Conservation (phyloP, 768 basidiomycete genomes). For the Russula olivacea region DNA sequence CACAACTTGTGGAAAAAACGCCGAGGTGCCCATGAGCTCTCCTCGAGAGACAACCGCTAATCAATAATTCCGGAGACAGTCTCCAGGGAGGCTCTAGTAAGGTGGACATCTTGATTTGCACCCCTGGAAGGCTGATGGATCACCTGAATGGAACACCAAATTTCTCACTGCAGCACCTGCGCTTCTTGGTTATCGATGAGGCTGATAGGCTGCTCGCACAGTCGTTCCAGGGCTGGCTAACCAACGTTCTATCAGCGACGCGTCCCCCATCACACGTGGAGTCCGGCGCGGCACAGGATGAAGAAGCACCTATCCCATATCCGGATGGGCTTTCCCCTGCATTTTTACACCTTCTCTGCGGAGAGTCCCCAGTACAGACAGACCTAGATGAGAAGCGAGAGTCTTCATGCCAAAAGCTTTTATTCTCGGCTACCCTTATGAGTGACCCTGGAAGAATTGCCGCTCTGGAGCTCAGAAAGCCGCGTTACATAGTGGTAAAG, state of each 20-base stretch:
- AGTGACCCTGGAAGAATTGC: conserved; percentile 91
- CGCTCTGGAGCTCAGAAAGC: conserved; percentile 66
- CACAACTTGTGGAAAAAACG: conserved; percentile 61
- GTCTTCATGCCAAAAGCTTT: conserved; percentile 82
- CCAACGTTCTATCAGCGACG: conserved; percentile 73
- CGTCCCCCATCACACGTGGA: conserved; percentile 31
- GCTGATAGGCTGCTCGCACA: conserved; percentile 94
- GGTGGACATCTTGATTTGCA: conserved; percentile 91
- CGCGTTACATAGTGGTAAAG: conserved; percentile 86
- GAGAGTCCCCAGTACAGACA: conserved; percentile 38
- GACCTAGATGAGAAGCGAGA: conserved; percentile 53
- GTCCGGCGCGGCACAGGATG: background rate
- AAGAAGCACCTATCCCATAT: conserved; percentile 23
- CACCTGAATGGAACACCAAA: conserved; percentile 84
- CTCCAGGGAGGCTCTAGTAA: conserved; percentile 82
- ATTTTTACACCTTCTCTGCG: conserved; percentile 41
- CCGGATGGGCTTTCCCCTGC: conserved; percentile 61
- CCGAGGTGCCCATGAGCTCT: conserved; percentile 38
- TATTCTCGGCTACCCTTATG: conserved; percentile 95
- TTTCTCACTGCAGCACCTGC: conserved; percentile 88
- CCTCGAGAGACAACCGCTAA: background rate
- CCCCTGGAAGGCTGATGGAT: conserved; percentile 92
- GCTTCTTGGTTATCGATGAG: conserved; percentile 97
- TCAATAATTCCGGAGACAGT: conserved; percentile 34
- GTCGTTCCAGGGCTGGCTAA: conserved; percentile 94